Percentiles rank a stretch among this genome's conserved stretches.
Conservation (phyloP, 1,139 yeast species). For the Suhomyces terraborum region DNA sequence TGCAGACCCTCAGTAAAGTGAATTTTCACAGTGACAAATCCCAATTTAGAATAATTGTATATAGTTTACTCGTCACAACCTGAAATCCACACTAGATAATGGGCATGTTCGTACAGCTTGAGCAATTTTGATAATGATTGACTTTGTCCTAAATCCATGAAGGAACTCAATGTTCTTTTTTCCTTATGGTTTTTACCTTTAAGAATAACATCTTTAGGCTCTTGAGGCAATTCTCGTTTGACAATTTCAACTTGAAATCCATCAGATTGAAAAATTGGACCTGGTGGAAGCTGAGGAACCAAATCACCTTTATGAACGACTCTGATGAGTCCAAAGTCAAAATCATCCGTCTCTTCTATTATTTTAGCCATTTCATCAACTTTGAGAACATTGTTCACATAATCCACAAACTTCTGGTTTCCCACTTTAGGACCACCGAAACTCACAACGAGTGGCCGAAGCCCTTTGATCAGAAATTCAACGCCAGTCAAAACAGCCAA, state of each 20-base stretch:
- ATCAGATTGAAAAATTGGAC: conserved; percentile 42
- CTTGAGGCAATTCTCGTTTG: conserved; percentile 50
- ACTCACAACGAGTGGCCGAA: conserved; percentile 53
- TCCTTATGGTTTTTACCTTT: conserved; percentile 6
- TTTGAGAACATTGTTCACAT: conserved; percentile 53
- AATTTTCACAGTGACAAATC: background rate
- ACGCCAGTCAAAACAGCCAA: conserved; percentile 61
- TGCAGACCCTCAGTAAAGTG: too few relatives aligned
- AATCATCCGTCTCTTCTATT: conserved; percentile 17
- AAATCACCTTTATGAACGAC: conserved; percentile 59
- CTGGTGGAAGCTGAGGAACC: conserved; percentile 62
- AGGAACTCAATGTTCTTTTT: background rate
- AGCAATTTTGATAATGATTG: conserved; percentile 6
- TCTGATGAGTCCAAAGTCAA: conserved; percentile 44
- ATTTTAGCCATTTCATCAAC: conserved; percentile 27
- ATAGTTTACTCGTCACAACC: conserved; percentile 28
- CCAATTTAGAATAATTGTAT: background rate
- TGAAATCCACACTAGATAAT: conserved; percentile 37
- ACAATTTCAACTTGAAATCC: conserved; percentile 53
- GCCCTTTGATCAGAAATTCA: conserved; percentile 55
- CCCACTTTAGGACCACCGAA: conserved; percentile 68
- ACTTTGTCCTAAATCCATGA: background rate
- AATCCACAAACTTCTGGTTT: conserved; percentile 49
- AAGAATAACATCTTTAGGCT: conserved; percentile 32
- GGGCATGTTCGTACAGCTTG: conserved; percentile 37